phyloP scores from a whole-genome alignment of 2,329 filamentous ascomycete species.

The Lachnellula hyalina region DNA sequence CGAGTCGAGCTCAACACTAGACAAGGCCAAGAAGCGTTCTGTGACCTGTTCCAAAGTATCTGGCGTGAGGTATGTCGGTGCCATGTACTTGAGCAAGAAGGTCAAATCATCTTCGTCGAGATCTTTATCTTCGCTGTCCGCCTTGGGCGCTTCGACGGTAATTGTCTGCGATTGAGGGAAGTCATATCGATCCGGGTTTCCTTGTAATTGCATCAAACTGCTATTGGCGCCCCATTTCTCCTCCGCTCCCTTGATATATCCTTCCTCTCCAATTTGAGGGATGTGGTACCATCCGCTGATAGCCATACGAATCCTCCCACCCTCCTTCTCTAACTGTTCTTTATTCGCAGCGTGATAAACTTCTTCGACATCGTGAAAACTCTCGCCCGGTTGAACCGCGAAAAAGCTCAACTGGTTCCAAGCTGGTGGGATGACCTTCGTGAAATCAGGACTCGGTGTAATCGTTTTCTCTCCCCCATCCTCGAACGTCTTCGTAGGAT shows the following conservation, averaged over 20 bases:
- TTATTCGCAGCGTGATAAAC: slow-evolving; percentile 69
- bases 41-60: slow-evolving; percentile 81
- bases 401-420: slow-evolving; percentile 99
- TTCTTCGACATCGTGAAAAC: slow-evolving; percentile 98
- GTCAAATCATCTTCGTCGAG: slow-evolving; percentile 78
- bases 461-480: slow-evolving; percentile 70
- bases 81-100: slow-evolving; percentile 85
- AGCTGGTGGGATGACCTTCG: slow-evolving; percentile 81
- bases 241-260: slow-evolving; percentile 82
- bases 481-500: slow-evolving; percentile 61
- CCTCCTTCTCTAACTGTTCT: slow-evolving; percentile 60
- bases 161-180: slow-evolving; percentile 61
- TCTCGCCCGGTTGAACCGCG: slow-evolving; percentile 95
- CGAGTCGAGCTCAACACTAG: slow-evolving; percentile 73
- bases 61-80: slow-evolving; percentile 85
- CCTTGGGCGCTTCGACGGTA: slow-evolving; percentile 31
- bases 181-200: slow-evolving; percentile 86
- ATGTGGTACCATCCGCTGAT: slow-evolving; percentile 99
- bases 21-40: slow-evolving; percentile 75
- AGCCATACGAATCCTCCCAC: slow-evolving; percentile 84
- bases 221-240: slow-evolving; percentile 85
- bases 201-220: slow-evolving; percentile 86
- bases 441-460: slow-evolving; percentile 72
- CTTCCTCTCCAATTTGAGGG: slow-evolving; percentile 88
- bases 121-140: slow-evolving; percentile 43